Percentiles rank a stretch among this genome's conserved stretches.
Evolutionary conservation across 2,329 filamentous ascomycete species (phyloP).

Genomic region (Aureobasidium leucospermi): DNA sequence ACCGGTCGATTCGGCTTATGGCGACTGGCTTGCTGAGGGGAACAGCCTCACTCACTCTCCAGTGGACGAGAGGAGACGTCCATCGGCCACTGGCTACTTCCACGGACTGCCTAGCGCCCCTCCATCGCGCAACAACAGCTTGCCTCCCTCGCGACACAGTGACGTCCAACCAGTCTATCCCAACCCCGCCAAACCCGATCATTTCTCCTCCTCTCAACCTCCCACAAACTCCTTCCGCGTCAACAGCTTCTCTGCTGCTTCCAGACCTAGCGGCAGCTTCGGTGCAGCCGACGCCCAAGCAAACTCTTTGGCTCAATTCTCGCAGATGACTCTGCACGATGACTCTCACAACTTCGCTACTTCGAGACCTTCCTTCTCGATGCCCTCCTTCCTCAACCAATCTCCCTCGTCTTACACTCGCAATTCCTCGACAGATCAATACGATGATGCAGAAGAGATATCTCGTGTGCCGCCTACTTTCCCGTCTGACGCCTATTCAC

Average conservation of each 20-base stretch:
- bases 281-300: slow-evolving; percentile 1
- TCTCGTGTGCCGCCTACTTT: slow-evolving; percentile 10
- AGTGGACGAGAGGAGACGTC: slow-evolving; percentile 16
- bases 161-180: slow-evolving; percentile 31
- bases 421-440: background rate
- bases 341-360: slow-evolving; percentile 23
- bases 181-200: slow-evolving; percentile 15
- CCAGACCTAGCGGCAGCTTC: slow-evolving; percentile 4
- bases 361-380: background rate
- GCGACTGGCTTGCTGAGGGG: background rate
- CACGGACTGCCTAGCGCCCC: slow-evolving; percentile 32
- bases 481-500: background rate
- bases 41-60: slow-evolving; percentile 11
- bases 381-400: background rate
- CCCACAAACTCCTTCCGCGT: slow-evolving; percentile 25
- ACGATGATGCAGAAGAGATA: slow-evolving; percentile 19
- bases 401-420: background rate
- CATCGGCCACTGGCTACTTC: slow-evolving; percentile 28
- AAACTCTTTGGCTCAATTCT: slow-evolving; percentile 15
- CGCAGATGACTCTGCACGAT: slow-evolving; percentile 32
- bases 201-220: slow-evolving; percentile 19
- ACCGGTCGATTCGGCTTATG: slow-evolving; percentile 7
- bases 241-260: slow-evolving; percentile 17
- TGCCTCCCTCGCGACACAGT: slow-evolving; percentile 50
- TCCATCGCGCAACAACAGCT: slow-evolving; percentile 47